A percentile compares a stretch with the other conserved stretches of the same genome.
phyloP scores from a whole-genome alignment of 306 rosid genomes.

The Nissolia schottii region DNA sequence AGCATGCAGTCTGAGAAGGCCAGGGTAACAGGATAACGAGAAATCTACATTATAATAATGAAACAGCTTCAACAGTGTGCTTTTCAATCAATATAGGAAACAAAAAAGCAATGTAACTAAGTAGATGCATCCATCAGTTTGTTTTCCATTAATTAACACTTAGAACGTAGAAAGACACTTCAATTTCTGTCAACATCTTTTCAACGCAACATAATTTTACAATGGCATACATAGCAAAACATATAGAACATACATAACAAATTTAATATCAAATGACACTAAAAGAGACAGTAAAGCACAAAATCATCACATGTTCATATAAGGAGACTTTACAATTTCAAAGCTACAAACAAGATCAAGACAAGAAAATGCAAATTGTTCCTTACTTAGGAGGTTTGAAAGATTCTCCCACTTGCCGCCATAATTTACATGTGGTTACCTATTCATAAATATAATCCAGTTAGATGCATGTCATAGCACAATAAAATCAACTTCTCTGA shows the following conservation, averaged over 20 bases:
- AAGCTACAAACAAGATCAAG: constrained; percentile 8
- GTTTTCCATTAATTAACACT: neutral
- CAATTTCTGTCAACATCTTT: neutral
- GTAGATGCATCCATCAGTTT: constrained; percentile 6
- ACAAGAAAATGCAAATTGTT: constrained; percentile 8
- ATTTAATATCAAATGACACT: constrained; percentile 6
- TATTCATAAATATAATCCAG: constrained; percentile 34
- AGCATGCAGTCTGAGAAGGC: too few relatives aligned
- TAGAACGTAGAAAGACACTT: neutral
- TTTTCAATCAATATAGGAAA: neutral
- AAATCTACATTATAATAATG: neutral
- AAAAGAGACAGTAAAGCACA: too few relatives aligned
- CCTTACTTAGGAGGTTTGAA: constrained; percentile 98
- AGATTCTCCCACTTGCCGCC: constrained; percentile 99
- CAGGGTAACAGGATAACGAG: too few relatives aligned
- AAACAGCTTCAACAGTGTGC: neutral
- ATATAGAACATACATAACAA: neutral
- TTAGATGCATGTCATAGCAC: constrained; percentile 21
- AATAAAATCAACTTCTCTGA: constrained; percentile 20
- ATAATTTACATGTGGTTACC: constrained; percentile 95
- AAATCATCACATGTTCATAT: too few relatives aligned
- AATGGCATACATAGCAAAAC: neutral
- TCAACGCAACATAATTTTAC: neutral
- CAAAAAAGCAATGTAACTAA: neutral
- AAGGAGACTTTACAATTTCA: neutral